phyloP scores from a whole-genome alignment of 2,329 filamentous ascomycete genomes.

The Pyrenophora teres region DNA sequence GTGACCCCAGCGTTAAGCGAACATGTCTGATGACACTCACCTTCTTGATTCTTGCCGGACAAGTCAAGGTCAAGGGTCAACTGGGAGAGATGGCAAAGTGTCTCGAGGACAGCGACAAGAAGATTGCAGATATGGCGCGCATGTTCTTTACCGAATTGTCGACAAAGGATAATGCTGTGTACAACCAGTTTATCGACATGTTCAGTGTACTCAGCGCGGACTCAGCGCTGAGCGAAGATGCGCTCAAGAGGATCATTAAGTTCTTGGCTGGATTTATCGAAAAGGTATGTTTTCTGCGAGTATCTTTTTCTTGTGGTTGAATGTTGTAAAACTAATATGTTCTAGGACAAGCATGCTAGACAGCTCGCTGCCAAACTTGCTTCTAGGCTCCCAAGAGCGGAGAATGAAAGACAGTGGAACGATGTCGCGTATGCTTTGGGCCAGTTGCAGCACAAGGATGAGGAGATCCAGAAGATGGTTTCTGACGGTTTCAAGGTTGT shows the following conservation, averaged over 20 bases:
- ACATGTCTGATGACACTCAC: slow-evolving; percentile 98
- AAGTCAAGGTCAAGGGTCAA: slow-evolving; percentile 99
- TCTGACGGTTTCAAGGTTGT: slow-evolving; percentile 70
- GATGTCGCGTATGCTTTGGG: slow-evolving; percentile 93
- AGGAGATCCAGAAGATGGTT: slow-evolving; percentile 80
- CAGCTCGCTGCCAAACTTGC: slow-evolving; percentile 93
- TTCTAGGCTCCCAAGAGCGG: slow-evolving; percentile 80
- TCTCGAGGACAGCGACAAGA: slow-evolving; percentile 91
- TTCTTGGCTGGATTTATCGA: slow-evolving; percentile 96
- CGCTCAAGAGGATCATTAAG: slow-evolving; percentile 83
- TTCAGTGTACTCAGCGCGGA: slow-evolving; percentile 90
- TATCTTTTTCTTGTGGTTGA: neutral
- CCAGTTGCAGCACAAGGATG: slow-evolving; percentile 88
- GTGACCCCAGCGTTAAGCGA: slow-evolving; percentile 87
- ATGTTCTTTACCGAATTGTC: slow-evolving; percentile 99
- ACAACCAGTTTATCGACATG: slow-evolving; percentile 99
- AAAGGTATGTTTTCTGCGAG: slow-evolving; percentile 67
- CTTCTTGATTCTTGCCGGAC: slow-evolving; percentile 93
- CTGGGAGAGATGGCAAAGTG: slow-evolving; percentile 99
- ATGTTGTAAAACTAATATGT: neutral
- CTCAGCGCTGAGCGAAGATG: slow-evolving; percentile 78
- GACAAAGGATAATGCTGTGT: slow-evolving; percentile 98
- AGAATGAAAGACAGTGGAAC: slow-evolving; percentile 95
- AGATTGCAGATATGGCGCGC: slow-evolving; percentile 87
- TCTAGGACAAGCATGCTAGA: slow-evolving; percentile 92